phyloP scores from a whole-genome alignment of 2,329 filamentous ascomycete genomes.

The Atkinsonella texensis region DNA sequence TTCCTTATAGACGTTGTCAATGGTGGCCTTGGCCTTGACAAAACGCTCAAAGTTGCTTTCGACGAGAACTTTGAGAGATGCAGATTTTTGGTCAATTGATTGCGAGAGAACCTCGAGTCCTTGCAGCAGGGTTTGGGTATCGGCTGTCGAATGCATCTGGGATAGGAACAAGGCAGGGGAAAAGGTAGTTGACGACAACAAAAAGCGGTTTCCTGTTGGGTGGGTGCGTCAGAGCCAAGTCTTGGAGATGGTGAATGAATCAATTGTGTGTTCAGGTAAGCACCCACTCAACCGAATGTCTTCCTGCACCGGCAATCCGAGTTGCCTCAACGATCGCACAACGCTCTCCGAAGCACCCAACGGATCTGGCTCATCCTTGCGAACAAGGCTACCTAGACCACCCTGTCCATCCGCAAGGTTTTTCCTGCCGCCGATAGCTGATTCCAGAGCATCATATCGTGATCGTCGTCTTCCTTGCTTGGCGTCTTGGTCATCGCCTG shows the following conservation, averaged over 20 bases:
- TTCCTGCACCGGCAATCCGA: slow-evolving; percentile 73
- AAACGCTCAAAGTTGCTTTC: slow-evolving; percentile 98
- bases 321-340: slow-evolving; percentile 61
- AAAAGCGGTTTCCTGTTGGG: slow-evolving; percentile 67
- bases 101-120: slow-evolving; percentile 78
- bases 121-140: slow-evolving; percentile 66
- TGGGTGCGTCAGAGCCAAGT: slow-evolving; percentile 9
- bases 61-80: slow-evolving; percentile 88
- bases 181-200: slow-evolving; percentile 92
- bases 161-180: slow-evolving; percentile 86
- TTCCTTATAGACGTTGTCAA: slow-evolving; percentile 96
- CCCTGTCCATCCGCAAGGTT: slow-evolving; percentile 25
- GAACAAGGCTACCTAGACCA: slow-evolving; percentile 63
- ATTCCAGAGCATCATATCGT: slow-evolving; percentile 74
- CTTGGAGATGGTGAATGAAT: slow-evolving; percentile 10
- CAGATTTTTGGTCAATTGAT: slow-evolving; percentile 96
- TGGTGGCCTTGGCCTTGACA: slow-evolving; percentile 91
- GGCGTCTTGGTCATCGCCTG: slow-evolving; percentile 40
- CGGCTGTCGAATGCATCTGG: slow-evolving; percentile 76
- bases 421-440: slow-evolving; percentile 55
- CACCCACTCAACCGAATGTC: slow-evolving; percentile 62
- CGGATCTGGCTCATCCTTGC: slow-evolving; percentile 87
- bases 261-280: neutral
- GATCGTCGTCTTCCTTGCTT: slow-evolving; percentile 54
- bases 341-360: slow-evolving; percentile 83